Evolutionary conservation across 371 early-diverging fungal genomes (phyloP).

Genomic region (Basidiobolus meristosporus): DNA sequence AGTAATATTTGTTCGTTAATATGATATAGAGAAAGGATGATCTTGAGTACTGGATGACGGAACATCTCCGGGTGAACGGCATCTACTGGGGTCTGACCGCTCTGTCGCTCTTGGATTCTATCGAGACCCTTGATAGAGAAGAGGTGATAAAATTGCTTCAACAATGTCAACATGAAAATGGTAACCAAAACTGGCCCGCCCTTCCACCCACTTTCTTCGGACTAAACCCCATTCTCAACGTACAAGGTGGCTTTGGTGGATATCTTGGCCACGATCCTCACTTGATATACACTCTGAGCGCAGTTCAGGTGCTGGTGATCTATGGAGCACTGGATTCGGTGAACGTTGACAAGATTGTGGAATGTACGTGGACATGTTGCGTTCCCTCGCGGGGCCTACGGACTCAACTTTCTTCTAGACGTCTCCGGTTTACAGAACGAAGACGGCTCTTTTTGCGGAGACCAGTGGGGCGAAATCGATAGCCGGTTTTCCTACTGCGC

Average conservation of each 20-base stretch:
- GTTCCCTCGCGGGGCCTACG: not conserved
- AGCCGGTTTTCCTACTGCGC: constrained; percentile 87
- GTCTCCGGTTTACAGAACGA: constrained; percentile 31
- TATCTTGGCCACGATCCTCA: constrained; percentile 79
- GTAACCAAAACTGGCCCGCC: too few species aligned
- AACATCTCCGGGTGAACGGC: constrained; percentile 79
- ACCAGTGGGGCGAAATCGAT: constrained; percentile 90
- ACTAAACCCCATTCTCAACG: not conserved
- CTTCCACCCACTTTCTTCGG: too few species aligned
- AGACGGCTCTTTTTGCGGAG: constrained; percentile 77
- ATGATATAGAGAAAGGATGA: constrained; percentile 41
- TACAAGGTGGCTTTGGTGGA: constrained; percentile 86
- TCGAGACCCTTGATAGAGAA: constrained; percentile 47
- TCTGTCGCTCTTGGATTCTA: constrained; percentile 42
- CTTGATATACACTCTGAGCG: constrained; percentile 81
- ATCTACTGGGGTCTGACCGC: constrained; percentile 91
- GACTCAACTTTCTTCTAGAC: constrained; percentile 9
- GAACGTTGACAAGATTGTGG: constrained; percentile 37
- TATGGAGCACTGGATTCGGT: constrained; percentile 58
- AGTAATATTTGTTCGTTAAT: not conserved
- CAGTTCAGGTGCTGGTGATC: constrained; percentile 80
- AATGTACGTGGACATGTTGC: constrained; percentile 22
- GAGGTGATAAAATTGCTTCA: constrained; percentile 58
- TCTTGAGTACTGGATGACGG: constrained; percentile 84
- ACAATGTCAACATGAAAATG: constrained; percentile 60